These are phyloP conservation scores for Tubosaeta brunneosetosa DNA, from an alignment of 768 basidiomycete species.

Conservation along the genomic window DNA sequence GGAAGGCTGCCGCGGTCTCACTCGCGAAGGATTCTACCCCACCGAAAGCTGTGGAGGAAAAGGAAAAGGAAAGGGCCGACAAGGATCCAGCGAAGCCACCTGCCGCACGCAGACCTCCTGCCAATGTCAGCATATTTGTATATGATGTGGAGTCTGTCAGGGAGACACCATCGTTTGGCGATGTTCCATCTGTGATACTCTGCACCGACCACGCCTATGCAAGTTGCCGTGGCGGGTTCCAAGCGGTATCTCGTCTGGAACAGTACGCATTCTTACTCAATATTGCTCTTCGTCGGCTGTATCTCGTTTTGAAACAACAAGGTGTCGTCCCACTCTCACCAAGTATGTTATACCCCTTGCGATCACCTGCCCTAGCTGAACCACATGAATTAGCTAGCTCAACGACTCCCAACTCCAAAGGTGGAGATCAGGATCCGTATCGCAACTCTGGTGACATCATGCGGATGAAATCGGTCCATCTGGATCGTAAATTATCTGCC, in stretches of 20 bases:
- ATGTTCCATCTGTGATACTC: slow-evolving; percentile 66
- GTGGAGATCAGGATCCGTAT: slow-evolving; percentile 65
- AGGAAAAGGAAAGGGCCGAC: slow-evolving; percentile 37
- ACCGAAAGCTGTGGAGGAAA: slow-evolving; percentile 45
- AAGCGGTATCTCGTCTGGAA: slow-evolving; percentile 88
- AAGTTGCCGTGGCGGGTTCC: slow-evolving; percentile 73
- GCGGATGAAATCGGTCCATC: slow-evolving; percentile 89
- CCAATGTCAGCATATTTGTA: slow-evolving; percentile 73
- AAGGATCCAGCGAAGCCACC: slow-evolving; percentile 55
- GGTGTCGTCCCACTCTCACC: slow-evolving; percentile 85
- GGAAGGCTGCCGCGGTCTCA: slow-evolving; percentile 66
- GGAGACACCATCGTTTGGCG: slow-evolving; percentile 66
- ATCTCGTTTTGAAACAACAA: slow-evolving; percentile 79
- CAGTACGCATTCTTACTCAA: slow-evolving; percentile 97
- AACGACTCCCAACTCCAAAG: slow-evolving; percentile 31
- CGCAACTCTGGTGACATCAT: slow-evolving; percentile 87
- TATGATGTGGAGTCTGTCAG: slow-evolving; percentile 69
- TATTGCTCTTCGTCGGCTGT: slow-evolving; percentile 88
- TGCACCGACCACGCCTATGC: slow-evolving; percentile 74
- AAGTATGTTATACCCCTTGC: slow-evolving; percentile 39
- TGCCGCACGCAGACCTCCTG: slow-evolving; percentile 68
- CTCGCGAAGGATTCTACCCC: slow-evolving; percentile 51
- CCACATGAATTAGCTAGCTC: slow-evolving; percentile 21
- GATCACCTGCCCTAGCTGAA: slow-evolving; percentile 8
- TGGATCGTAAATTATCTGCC: slow-evolving; percentile 93